These are phyloP conservation scores for Leptodontidium sp. DNA, from an alignment of 2,329 filamentous ascomycete species.

Conservation along the genomic window DNA sequence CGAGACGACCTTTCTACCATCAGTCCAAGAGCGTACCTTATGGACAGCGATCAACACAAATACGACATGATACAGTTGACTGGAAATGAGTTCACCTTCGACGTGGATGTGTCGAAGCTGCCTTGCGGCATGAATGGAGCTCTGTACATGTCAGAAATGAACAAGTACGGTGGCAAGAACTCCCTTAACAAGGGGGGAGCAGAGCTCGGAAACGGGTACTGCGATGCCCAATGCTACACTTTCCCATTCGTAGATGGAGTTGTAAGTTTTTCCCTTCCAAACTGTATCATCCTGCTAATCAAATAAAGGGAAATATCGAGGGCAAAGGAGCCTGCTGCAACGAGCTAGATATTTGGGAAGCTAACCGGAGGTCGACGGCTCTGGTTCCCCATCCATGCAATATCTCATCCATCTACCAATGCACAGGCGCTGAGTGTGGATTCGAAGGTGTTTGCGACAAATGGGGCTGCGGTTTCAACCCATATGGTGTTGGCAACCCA, in stretches of 20 bases:
- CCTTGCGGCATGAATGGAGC: conserved; percentile 78
- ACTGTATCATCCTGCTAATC: background rate
- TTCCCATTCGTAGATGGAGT: conserved; percentile 62
- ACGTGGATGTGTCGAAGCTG: conserved; percentile 74
- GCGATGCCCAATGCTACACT: conserved; percentile 65
- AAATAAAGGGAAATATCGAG: conserved; percentile 61
- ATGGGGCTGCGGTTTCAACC: conserved; percentile 69
- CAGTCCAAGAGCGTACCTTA: conserved; percentile 54
- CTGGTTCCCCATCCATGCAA: conserved; percentile 54
- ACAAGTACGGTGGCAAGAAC: conserved; percentile 64
- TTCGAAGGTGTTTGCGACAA: conserved; percentile 65
- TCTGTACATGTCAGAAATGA: conserved; percentile 72
- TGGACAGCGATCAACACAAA: conserved; percentile 53
- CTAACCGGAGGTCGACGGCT: conserved; percentile 64
- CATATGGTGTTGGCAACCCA: conserved; percentile 63
- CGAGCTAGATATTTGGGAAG: conserved; percentile 75
- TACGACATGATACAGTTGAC: conserved; percentile 68
- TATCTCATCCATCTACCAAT: conserved; percentile 59
- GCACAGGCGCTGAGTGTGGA: conserved; percentile 54
- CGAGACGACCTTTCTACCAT: conserved; percentile 40
- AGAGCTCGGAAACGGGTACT: conserved; percentile 69
- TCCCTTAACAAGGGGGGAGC: conserved; percentile 66
- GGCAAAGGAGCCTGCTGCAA: conserved; percentile 68
- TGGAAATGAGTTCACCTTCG: conserved; percentile 71
- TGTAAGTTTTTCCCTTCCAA: conserved; percentile 48